These are phyloP conservation scores for Arabidopsis arenosa DNA, from an alignment of 345 rosid species.

Conservation along the genomic window DNA sequence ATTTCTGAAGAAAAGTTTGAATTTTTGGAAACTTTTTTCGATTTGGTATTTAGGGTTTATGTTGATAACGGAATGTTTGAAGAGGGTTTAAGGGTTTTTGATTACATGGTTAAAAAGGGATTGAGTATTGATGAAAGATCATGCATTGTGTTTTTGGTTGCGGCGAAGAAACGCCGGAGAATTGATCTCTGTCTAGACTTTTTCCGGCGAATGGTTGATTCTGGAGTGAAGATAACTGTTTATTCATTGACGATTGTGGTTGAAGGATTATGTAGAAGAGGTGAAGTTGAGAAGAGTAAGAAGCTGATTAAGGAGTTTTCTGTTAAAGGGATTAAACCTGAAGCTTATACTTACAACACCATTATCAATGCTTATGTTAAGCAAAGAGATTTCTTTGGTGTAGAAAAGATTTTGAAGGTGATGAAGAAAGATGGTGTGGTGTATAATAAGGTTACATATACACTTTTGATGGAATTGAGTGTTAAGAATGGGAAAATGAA, in stretches of 20 bases:
- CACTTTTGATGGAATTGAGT: conserved; percentile 59
- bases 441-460: conserved; percentile 65
- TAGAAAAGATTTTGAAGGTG: conserved; percentile 56
- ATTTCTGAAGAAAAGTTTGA: conserved; percentile 41
- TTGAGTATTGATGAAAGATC: conserved; percentile 69
- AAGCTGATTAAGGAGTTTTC: conserved; percentile 56
- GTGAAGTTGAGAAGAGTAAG: conserved; percentile 58
- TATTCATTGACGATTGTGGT: conserved; percentile 73
- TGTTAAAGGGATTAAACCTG: conserved; percentile 62
- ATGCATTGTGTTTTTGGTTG: conserved; percentile 72
- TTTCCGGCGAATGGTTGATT: conserved; percentile 63
- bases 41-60: conserved; percentile 73
- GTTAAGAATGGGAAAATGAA: conserved; percentile 47
- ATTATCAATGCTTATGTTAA: conserved; percentile 64
- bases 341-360: conserved; percentile 73
- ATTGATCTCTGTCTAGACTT: conserved; percentile 57
- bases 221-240: conserved; percentile 57
- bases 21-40: conserved; percentile 59
- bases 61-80: conserved; percentile 63
- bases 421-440: conserved; percentile 64
- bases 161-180: conserved; percentile 59
- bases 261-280: conserved; percentile 67
- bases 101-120: conserved; percentile 57
- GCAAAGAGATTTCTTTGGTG: conserved; percentile 54
- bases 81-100: conserved; percentile 62